Conservation (phyloP, 176 grass and related monocot genomes). For the Avena atlantica region DNA sequence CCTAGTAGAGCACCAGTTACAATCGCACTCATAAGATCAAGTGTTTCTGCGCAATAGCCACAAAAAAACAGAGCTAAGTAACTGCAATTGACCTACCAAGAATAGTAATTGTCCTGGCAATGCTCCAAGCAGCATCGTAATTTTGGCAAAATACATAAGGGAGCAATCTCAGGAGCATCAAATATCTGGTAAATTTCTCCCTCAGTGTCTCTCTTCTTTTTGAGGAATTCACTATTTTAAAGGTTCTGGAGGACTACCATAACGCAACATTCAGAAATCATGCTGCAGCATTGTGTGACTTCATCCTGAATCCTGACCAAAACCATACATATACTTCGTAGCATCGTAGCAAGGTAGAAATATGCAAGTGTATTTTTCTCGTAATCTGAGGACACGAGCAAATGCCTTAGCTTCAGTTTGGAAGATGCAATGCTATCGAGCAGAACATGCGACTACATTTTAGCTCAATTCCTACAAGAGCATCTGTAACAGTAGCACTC, state of each 20-base stretch:
- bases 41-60: too few relatives aligned
- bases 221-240: background rate
- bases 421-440: background rate
- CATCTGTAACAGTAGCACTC: conserved; percentile 25
- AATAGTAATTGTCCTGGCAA: too few relatives aligned
- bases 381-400: background rate
- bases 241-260: background rate
- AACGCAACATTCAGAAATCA: background rate
- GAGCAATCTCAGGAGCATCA: too few relatives aligned
- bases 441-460: background rate
- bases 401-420: background rate
- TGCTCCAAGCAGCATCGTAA: too few relatives aligned
- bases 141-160: too few relatives aligned
- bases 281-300: background rate
- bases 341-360: background rate
- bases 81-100: too few relatives aligned
- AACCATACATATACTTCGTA: background rate
- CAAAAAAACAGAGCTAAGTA: too few relatives aligned
- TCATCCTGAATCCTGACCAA: background rate
- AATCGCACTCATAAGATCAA: too few relatives aligned
- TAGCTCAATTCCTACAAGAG: conserved; percentile 21
- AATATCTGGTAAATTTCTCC: too few relatives aligned
- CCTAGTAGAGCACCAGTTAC: too few relatives aligned
- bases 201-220: too few relatives aligned
- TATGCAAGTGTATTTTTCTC: conserved; percentile 1